phyloP scores from a whole-genome alignment of 805 yeast species.

The Monosporozyma aerobia region DNA sequence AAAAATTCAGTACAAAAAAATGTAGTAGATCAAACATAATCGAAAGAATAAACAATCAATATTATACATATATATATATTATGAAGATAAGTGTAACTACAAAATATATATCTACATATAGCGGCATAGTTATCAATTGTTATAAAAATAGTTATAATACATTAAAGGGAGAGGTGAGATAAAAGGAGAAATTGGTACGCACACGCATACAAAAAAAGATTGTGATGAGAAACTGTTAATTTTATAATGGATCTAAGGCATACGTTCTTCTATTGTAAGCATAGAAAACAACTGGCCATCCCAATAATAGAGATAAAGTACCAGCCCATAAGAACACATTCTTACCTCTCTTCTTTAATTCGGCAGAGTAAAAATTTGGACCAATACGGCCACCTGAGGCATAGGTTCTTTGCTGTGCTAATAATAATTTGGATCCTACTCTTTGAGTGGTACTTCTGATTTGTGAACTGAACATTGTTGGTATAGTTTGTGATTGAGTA shows the following conservation, averaged over 20 bases:
- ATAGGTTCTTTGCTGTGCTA: neutral
- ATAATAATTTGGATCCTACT: neutral
- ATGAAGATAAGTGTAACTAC: too few species aligned
- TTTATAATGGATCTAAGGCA: neutral
- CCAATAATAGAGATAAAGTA: conserved; percentile 12
- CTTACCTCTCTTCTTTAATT: conserved; percentile 19
- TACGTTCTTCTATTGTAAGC: conserved; percentile 1
- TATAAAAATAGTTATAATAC: neutral
- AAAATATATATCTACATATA: too few species aligned
- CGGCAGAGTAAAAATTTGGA: conserved; percentile 16
- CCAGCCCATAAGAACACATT: conserved; percentile 15
- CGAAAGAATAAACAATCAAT: too few species aligned
- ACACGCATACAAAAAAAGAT: neutral
- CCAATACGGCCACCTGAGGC: conserved; percentile 6
- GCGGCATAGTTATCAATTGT: too few species aligned
- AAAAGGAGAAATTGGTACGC: neutral
- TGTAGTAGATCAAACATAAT: too few species aligned
- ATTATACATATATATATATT: too few species aligned
- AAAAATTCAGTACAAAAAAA: too few species aligned
- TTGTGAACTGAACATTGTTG: neutral
- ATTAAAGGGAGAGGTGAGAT: neutral
- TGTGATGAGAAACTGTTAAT: neutral
- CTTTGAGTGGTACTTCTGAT: neutral
- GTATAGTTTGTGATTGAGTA: neutral
- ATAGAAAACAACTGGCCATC: conserved; percentile 24